Evolutionary conservation across 2,329 filamentous ascomycete species (phyloP), one percentile per base, ranked within the genome.

Genomic region (Zymoseptoria crescenta): DNA sequence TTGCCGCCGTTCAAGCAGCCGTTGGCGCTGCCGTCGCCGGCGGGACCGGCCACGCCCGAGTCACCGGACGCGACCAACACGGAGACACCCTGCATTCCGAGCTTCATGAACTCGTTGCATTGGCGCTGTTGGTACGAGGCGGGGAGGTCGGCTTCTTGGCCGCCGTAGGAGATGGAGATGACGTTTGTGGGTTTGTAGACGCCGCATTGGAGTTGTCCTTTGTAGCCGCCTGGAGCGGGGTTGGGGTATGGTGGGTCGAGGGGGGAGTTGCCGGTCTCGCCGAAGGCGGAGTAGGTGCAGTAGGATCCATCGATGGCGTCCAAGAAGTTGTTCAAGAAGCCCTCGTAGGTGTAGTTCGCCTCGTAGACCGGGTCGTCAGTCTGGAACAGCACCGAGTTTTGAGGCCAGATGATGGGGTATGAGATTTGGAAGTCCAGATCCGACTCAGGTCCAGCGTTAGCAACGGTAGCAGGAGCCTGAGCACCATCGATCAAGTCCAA

Each of bases 131-230:
- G 79, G 70, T 86, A 86, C 62, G 72, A 74, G 4, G 76, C 70
- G 0, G 83, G 82, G 20, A 84, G 74, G 21, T 80, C 79, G 4
- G 73, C 71, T 70, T 86, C 83, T 50, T 79, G 76, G 50, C 79
- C 80, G 56, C 81, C 81, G 68, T 86, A 86, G 2, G 81, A 83
- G 67, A 85, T 80, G 45, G 79, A 81, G 62, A 86, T 78, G 6
- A 84, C 81, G 62, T 83, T 82, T 8, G 82, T 81, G 2, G 81
- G 79, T 64, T 78, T 74, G 72, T 78, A 83, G 20, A 76, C 74
- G 7, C 64, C 64, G 53, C 79, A 80, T 54, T 76, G 73, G 10
- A 75, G 65, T 3, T 69, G 65, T 10, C 79, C 79, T 56, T 77
- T 76, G 70, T 82, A 83, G 55, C 63, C 61, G 28, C 65, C 64